Conservation (phyloP, 2,329 filamentous ascomycete genomes). For the Aspergillus brasiliensis region DNA sequence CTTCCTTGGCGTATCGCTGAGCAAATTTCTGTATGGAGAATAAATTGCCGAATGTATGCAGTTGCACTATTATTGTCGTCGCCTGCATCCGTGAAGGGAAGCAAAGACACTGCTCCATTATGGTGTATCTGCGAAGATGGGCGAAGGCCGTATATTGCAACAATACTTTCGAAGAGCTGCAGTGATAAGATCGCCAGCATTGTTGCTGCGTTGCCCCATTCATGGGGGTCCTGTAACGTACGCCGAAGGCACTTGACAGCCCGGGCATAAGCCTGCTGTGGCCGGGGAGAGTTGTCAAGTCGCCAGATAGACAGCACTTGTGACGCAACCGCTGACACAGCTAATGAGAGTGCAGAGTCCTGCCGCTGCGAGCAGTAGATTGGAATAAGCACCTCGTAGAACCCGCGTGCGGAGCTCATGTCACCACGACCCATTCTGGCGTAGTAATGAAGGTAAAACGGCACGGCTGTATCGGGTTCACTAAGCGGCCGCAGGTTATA, state of each 20-base stretch:
- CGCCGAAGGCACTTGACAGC: background rate
- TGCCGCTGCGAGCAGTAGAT: slow-evolving; percentile 14
- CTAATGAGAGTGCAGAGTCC: slow-evolving; percentile 21
- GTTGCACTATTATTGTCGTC: slow-evolving; percentile 8
- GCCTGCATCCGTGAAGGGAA: slow-evolving; percentile 13
- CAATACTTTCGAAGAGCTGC: slow-evolving; percentile 23
- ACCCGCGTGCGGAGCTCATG: slow-evolving; percentile 19
- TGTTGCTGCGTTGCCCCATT: slow-evolving; percentile 15
- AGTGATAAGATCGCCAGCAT: slow-evolving; percentile 18
- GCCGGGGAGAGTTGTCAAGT: background rate
- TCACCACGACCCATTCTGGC: slow-evolving; percentile 1
- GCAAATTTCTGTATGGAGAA: slow-evolving; percentile 22
- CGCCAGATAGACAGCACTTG: slow-evolving; percentile 3
- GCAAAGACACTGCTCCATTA: slow-evolving; percentile 19
- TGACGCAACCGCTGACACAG: slow-evolving; percentile 16
- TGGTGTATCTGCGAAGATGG: slow-evolving; percentile 17
- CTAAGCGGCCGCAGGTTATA: background rate
- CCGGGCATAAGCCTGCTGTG: background rate
- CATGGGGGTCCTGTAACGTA: slow-evolving; percentile 1
- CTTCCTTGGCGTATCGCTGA: slow-evolving; percentile 22
- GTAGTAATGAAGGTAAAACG: slow-evolving; percentile 2
- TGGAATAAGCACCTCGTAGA: slow-evolving; percentile 19
- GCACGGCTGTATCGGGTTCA: slow-evolving; percentile 3
- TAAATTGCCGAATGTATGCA: slow-evolving; percentile 18
- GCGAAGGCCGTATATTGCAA: slow-evolving; percentile 20